Evolutionary conservation across 768 basidiomycete species (phyloP).

Genomic region (Tulasnella sp.): DNA sequence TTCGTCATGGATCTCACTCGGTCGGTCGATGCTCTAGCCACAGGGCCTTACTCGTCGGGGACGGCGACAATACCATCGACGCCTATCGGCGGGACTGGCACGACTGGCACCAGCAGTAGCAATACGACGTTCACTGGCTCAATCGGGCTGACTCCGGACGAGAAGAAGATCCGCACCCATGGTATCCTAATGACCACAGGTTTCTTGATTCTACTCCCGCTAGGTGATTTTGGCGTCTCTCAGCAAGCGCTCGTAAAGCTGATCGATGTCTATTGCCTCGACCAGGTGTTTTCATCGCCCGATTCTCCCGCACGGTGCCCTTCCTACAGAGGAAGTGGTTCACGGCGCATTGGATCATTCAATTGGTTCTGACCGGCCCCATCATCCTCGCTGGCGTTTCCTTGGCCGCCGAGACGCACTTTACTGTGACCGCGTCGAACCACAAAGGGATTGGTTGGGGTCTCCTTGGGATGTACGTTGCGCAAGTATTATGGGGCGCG

Average conservation of each 20-base stretch:
- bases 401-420: conserved; percentile 34
- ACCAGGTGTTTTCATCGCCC: conserved; percentile 37
- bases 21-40: conserved; percentile 20
- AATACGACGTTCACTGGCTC: neutral
- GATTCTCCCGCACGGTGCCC: conserved; percentile 41
- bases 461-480: conserved; percentile 43
- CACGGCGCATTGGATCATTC: conserved; percentile 40
- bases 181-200: conserved; percentile 43
- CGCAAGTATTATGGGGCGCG: conserved; percentile 39
- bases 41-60: neutral
- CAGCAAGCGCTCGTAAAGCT: neutral
- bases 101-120: neutral
- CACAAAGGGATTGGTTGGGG: conserved; percentile 42
- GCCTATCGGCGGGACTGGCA: neutral
- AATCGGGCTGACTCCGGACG: conserved; percentile 23
- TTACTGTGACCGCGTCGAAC: conserved; percentile 5
- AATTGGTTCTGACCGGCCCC: conserved; percentile 41
- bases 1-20: conserved; percentile 41
- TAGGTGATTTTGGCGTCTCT: conserved; percentile 28
- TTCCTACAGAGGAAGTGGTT: conserved; percentile 35
- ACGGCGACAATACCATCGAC: neutral
- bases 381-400: conserved; percentile 44
- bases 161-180: conserved; percentile 36
- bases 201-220: conserved; percentile 47
- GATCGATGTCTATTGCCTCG: neutral